Percentiles rank a stretch among this genome's conserved stretches.
These are phyloP conservation scores for Zangia roseola DNA, from an alignment of 768 basidiomycete species.

Conservation along the genomic window DNA sequence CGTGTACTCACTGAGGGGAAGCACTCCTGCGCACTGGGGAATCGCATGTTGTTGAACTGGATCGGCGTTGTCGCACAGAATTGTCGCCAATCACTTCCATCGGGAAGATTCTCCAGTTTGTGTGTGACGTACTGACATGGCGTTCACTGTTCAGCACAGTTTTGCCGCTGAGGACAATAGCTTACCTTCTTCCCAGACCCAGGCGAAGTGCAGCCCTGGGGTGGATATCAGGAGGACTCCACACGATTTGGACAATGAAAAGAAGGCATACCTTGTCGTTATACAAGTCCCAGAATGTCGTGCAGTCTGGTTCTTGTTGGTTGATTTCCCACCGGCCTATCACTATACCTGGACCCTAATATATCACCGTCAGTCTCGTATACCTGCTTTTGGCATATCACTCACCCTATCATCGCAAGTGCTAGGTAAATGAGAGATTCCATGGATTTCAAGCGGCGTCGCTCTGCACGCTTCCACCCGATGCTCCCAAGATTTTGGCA, in stretches of 20 bases:
- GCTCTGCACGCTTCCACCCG: slow-evolving; percentile 22
- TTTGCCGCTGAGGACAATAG: neutral
- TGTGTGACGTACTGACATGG: slow-evolving; percentile 25
- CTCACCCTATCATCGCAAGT: slow-evolving; percentile 26
- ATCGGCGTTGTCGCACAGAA: slow-evolving; percentile 36
- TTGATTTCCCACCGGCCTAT: slow-evolving; percentile 29
- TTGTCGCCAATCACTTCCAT: slow-evolving; percentile 27
- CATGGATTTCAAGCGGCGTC: slow-evolving; percentile 23
- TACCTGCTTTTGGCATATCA: too few species aligned
- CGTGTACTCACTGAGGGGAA: slow-evolving; percentile 13
- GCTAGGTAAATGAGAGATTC: slow-evolving; percentile 13
- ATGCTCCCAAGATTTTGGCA: slow-evolving; percentile 21
- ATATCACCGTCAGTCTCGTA: neutral
- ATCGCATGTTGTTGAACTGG: slow-evolving; percentile 22
- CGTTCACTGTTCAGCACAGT: slow-evolving; percentile 4
- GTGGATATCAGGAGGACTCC: neutral
- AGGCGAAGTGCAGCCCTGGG: slow-evolving; percentile 24
- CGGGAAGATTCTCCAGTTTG: slow-evolving; percentile 25
- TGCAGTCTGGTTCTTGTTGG: slow-evolving; percentile 27
- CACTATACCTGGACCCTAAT: slow-evolving; percentile 19
- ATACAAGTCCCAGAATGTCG: slow-evolving; percentile 24
- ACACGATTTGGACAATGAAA: neutral
- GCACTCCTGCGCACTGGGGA: slow-evolving; percentile 19
- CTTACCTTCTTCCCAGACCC: slow-evolving; percentile 23
- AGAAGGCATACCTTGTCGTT: slow-evolving; percentile 22